Percentiles rank a stretch among this genome's conserved stretches.
Conservation (phyloP, 2,329 filamentous ascomycete genomes). For the Cladobotryum protrusum region DNA sequence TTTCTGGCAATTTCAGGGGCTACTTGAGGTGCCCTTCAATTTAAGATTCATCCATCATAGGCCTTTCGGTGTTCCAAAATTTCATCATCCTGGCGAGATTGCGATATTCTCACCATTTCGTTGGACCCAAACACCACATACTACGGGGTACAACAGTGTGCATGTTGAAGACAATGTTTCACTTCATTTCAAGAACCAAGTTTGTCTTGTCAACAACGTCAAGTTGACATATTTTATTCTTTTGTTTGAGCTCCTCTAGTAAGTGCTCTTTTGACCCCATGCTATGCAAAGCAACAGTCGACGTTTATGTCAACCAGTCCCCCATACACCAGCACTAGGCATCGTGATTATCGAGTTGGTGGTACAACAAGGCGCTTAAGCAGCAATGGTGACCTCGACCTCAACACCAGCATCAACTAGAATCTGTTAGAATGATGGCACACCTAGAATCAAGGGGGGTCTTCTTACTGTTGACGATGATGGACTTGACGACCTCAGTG, state of each 20-base stretch:
- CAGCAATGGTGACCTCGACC: slow-evolving; percentile 88
- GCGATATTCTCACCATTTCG: too few species aligned
- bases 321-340: not conserved
- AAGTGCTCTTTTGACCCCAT: too few species aligned
- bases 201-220: too few species aligned
- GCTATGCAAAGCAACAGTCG: too few species aligned
- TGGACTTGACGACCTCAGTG: slow-evolving; percentile 95
- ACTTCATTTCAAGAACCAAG: not conserved
- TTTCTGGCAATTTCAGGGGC: not conserved
- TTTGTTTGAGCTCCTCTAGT: not conserved
- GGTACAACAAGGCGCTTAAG: slow-evolving; percentile 43
- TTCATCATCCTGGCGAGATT: not conserved
- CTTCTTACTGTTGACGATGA: slow-evolving; percentile 73
- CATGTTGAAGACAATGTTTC: not conserved
- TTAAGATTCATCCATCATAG: too few species aligned
- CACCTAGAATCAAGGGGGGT: not conserved
- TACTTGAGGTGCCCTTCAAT: not conserved
- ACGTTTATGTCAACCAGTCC: not conserved
- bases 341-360: too few species aligned
- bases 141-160: too few species aligned
- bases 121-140: not conserved
- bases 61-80: not conserved
- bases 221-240: not conserved
- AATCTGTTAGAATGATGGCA: not conserved
- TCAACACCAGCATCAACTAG: slow-evolving; percentile 80